Conservation (phyloP, 163 green algal species). For the Scenedesmus sp. region DNA sequence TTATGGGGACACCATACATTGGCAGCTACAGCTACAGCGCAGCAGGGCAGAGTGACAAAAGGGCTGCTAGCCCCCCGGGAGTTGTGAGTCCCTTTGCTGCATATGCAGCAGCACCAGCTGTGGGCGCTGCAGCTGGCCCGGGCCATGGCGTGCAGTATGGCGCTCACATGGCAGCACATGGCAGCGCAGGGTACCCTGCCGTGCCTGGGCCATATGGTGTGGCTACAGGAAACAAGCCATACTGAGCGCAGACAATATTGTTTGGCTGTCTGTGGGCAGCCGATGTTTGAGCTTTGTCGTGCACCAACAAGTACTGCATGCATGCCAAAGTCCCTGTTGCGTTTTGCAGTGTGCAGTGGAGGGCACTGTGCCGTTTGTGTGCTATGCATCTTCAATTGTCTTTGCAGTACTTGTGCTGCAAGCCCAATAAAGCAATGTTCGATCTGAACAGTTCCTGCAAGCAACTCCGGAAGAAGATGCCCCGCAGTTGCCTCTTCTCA, state of each 20-base stretch:
- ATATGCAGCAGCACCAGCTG: neutral
- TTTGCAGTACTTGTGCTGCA: too few species aligned
- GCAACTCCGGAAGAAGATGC: too few species aligned
- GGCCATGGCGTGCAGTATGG: neutral
- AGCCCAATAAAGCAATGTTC: too few species aligned
- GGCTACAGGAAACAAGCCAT: neutral
- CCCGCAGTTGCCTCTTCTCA: too few species aligned
- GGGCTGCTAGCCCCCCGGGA: neutral
- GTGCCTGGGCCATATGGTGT: neutral
- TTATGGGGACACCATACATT: neutral
- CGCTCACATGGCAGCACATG: neutral
- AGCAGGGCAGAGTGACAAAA: neutral
- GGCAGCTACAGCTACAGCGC: neutral
- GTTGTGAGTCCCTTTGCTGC: neutral
- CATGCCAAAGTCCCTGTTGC: neutral
- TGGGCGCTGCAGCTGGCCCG: neutral
- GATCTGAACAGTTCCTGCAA: too few species aligned
- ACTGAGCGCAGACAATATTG: neutral
- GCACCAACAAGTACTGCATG: neutral
- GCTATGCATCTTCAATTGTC: too few species aligned
- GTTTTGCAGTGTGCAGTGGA: too few species aligned
- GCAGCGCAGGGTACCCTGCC: neutral
- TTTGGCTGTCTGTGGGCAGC: neutral
- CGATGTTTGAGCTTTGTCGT: neutral
- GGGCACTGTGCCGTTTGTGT: too few species aligned